Evolutionary conservation across 2,329 filamentous ascomycete genomes (phyloP).

Genomic region (Cordyceps pruinosa): DNA sequence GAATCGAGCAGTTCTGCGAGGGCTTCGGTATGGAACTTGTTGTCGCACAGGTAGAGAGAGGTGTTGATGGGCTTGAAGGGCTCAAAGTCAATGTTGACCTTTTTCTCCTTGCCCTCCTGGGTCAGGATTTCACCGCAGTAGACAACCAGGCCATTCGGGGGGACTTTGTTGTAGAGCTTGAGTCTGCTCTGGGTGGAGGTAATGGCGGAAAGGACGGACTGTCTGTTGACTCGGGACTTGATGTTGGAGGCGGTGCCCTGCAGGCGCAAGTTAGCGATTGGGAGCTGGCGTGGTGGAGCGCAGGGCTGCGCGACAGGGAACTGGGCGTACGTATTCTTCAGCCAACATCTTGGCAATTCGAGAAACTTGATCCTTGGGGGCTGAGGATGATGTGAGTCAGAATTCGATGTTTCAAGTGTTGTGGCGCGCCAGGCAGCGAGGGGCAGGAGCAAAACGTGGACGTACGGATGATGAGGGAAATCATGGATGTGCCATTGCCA

Average conservation of each 20-base stretch:
- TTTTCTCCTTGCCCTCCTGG: slow-evolving; percentile 94
- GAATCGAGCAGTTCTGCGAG: slow-evolving; percentile 95
- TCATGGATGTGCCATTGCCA: slow-evolving; percentile 99
- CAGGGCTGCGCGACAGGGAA: neutral
- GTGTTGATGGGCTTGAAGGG: slow-evolving; percentile 99
- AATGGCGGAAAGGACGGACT: slow-evolving; percentile 95
- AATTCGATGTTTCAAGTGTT: neutral
- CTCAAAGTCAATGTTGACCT: slow-evolving; percentile 99
- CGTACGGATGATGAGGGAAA: slow-evolving; percentile 96
- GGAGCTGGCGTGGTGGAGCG: neutral
- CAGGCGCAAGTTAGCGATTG: slow-evolving; percentile 9
- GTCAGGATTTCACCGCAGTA: slow-evolving; percentile 99
- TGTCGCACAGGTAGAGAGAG: slow-evolving; percentile 97
- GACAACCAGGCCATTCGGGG: slow-evolving; percentile 92
- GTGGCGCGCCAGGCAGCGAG: neutral
- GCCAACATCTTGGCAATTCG: slow-evolving; percentile 98
- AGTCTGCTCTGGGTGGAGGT: slow-evolving; percentile 98
- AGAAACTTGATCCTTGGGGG: slow-evolving; percentile 96
- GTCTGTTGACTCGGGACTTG: slow-evolving; percentile 97
- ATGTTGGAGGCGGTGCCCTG: slow-evolving; percentile 98
- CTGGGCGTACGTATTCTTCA: slow-evolving; percentile 84
- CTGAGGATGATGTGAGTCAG: slow-evolving; percentile 36
- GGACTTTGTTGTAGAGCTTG: slow-evolving; percentile 98
- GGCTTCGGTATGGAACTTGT: slow-evolving; percentile 99
- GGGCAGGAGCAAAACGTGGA: slow-evolving; percentile 17